phyloP scores from a whole-genome alignment of 805 yeast genomes.

The Candida montana region DNA sequence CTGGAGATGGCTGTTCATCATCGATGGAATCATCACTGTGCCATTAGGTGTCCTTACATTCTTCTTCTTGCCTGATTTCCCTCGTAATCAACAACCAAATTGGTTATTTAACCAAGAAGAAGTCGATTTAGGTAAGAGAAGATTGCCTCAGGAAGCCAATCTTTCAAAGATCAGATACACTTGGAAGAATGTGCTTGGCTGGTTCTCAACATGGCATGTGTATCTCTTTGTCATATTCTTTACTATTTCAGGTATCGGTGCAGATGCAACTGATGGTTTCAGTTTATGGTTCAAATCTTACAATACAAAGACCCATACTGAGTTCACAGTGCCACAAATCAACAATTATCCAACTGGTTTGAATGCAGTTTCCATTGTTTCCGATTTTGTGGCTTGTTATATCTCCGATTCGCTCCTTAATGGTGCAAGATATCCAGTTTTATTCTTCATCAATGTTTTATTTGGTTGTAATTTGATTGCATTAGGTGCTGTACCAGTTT shows the following conservation, averaged over 20 bases:
- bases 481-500: conserved; percentile 4
- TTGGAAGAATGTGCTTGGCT: conserved; percentile 1
- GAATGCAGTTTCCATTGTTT: conserved; percentile 5
- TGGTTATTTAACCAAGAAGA: conserved; percentile 6
- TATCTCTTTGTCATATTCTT: conserved; percentile 3
- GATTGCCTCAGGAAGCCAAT: conserved; percentile 7
- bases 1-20: conserved; percentile 77
- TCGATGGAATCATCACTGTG: conserved; percentile 60
- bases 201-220: conserved; percentile 7
- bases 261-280: conserved; percentile 1
- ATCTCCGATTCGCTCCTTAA: conserved; percentile 10
- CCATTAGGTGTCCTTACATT: conserved; percentile 48
- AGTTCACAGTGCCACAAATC: conserved; percentile 7
- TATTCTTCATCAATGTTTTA: background rate
- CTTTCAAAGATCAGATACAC: background rate
- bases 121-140: background rate
- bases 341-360: conserved; percentile 5
- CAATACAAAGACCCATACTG: too few relatives aligned
- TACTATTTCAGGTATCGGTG: conserved; percentile 3
- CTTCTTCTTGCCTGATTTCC: conserved; percentile 63
- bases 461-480: conserved; percentile 8
- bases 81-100: conserved; percentile 28
- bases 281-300: conserved; percentile 8
- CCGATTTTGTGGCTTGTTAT: conserved; percentile 5
- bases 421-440: conserved; percentile 10